phyloP scores from a whole-genome alignment of 176 grass and related monocot species.

The Tuctoria greenei region DNA sequence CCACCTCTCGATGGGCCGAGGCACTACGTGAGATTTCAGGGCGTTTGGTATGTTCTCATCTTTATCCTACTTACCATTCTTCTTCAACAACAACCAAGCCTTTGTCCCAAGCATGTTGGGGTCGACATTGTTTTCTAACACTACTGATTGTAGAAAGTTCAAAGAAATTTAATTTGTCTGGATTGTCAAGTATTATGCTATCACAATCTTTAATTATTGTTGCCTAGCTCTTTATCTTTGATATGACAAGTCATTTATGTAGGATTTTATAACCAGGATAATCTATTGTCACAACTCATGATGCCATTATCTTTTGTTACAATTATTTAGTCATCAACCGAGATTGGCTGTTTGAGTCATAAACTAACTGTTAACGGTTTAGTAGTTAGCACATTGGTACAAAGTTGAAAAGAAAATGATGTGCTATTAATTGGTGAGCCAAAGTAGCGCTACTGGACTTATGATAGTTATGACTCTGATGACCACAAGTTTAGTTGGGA shows the following conservation, averaged over 20 bases:
- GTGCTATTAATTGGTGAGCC: not conserved
- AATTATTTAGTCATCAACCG: not conserved
- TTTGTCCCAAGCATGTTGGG: too few relatives aligned
- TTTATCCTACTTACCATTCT: not conserved
- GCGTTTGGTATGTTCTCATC: conserved; percentile 49
- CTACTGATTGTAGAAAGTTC: not conserved
- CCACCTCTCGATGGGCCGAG: conserved; percentile 85
- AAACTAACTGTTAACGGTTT: not conserved
- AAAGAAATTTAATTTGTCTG: not conserved
- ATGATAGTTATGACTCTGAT: not conserved
- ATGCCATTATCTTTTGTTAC: not conserved
- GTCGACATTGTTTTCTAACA: not conserved
- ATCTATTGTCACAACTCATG: too few relatives aligned
- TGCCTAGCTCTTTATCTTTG: not conserved
- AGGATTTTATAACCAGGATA: not conserved
- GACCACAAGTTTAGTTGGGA: not conserved
- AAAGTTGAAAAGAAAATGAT: not conserved
- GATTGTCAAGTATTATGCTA: not conserved
- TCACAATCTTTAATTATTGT: not conserved
- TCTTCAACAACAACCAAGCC: too few relatives aligned
- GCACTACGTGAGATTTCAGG: conserved; percentile 76
- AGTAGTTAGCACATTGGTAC: not conserved
- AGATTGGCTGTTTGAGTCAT: not conserved
- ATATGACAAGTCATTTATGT: not conserved
- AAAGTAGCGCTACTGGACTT: not conserved